phyloP scores from a whole-genome alignment of 2,329 filamentous ascomycete genomes.

The Nemania diffusa region DNA sequence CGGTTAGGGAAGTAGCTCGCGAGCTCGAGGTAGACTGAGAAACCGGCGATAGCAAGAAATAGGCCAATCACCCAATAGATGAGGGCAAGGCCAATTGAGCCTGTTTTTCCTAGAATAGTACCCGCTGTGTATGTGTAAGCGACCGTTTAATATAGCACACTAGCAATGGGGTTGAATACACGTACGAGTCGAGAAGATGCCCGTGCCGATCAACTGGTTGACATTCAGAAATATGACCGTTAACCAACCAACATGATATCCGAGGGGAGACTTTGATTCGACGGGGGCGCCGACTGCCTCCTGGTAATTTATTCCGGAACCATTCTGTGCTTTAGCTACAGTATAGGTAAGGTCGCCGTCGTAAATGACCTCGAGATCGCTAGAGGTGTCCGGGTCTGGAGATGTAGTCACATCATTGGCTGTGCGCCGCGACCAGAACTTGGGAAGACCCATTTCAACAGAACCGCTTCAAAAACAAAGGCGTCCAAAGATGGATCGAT shows the following conservation, averaged over 20 bases:
- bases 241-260: constrained; percentile 65
- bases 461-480: neutral
- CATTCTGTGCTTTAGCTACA: constrained; percentile 53
- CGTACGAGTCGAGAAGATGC: constrained; percentile 61
- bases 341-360: constrained; percentile 47
- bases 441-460: constrained; percentile 40
- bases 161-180: neutral
- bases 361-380: constrained; percentile 43
- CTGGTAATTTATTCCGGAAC: constrained; percentile 61
- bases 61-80: constrained; percentile 67
- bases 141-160: neutral
- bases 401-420: constrained; percentile 23
- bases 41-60: constrained; percentile 57
- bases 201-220: constrained; percentile 70
- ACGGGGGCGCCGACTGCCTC: constrained; percentile 71
- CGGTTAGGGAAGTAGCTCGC: constrained; percentile 67
- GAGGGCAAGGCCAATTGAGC: constrained; percentile 63
- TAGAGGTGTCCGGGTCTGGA: constrained; percentile 22
- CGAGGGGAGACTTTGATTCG: constrained; percentile 67
- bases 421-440: constrained; percentile 36
- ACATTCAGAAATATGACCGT: constrained; percentile 70
- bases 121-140: constrained; percentile 51
- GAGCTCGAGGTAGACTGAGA: constrained; percentile 65
- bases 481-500: neutral
- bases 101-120: constrained; percentile 60